Conservation (phyloP, 2,329 filamentous ascomycete genomes). For the Trichocomaceae sp. region DNA sequence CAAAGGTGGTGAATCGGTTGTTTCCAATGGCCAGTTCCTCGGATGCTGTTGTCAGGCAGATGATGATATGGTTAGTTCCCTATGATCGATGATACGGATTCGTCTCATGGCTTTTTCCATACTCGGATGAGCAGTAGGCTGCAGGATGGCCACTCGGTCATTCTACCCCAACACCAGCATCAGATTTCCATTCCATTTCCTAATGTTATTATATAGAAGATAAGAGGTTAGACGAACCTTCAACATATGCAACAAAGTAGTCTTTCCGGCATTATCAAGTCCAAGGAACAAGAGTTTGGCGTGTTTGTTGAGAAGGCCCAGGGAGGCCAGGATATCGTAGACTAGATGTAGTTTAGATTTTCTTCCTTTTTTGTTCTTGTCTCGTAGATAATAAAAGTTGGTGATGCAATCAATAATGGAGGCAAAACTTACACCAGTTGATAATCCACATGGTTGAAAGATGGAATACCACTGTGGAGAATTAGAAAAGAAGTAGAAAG, state of each 20-base stretch:
- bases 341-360: conserved; percentile 44
- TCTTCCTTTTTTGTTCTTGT: too few species aligned
- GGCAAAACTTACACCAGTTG: conserved; percentile 74
- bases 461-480: not conserved
- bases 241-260: conserved; percentile 87
- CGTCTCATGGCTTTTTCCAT: conserved; percentile 40
- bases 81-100: not conserved
- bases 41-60: conserved; percentile 53
- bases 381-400: not conserved
- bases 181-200: conserved; percentile 1
- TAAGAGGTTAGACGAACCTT: conserved; percentile 59
- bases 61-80: not conserved
- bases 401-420: not conserved
- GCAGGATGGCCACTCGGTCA: conserved; percentile 83
- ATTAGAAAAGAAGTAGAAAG: not conserved
- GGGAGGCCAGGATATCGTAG: conserved; percentile 80
- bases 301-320: conserved; percentile 90
- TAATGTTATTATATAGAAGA: not conserved
- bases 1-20: conserved; percentile 90
- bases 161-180: conserved; percentile 51
- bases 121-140: conserved; percentile 89
- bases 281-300: conserved; percentile 91
- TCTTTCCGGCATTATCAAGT: conserved; percentile 92
- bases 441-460: conserved; percentile 70
- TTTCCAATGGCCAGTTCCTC: conserved; percentile 91